Evolutionary conservation across 345 rosid species (phyloP).

Genomic region (Cardamine chenopodiifolia): DNA sequence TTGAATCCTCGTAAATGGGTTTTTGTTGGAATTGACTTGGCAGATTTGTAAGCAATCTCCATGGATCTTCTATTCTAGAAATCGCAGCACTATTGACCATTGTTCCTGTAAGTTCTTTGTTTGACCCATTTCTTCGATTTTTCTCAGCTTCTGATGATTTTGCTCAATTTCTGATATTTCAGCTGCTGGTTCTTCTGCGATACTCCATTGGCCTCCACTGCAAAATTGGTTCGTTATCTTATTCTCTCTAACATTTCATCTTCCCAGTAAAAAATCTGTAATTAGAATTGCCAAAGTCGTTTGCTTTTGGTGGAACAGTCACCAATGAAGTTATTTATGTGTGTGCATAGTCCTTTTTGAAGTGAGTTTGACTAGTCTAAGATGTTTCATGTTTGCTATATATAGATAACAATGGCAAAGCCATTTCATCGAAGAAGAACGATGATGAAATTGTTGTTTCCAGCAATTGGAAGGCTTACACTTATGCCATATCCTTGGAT

Average conservation of each 20-base stretch:
- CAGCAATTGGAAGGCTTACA: slow-evolving; percentile 50
- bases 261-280: not conserved
- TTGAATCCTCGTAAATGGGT: not conserved
- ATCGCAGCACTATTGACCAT: slow-evolving; percentile 61
- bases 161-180: slow-evolving; percentile 9
- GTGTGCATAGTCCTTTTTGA: not conserved
- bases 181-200: slow-evolving; percentile 66
- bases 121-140: not conserved
- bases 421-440: slow-evolving; percentile 47
- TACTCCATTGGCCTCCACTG: slow-evolving; percentile 47
- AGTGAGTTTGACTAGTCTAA: slow-evolving; percentile 5
- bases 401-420: slow-evolving; percentile 29
- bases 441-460: slow-evolving; percentile 46
- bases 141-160: not conserved
- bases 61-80: slow-evolving; percentile 76
- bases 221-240: slow-evolving; percentile 45
- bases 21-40: slow-evolving; percentile 9
- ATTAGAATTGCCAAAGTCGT: not conserved
- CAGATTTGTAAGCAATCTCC: slow-evolving; percentile 87
- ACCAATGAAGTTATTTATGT: not conserved
- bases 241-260: not conserved
- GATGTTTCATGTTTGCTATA: slow-evolving; percentile 25
- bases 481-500: slow-evolving; percentile 56
- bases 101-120: slow-evolving; percentile 52
- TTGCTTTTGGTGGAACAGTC: slow-evolving; percentile 11